Evolutionary conservation across 176 grass and related monocot species (phyloP), one percentile per base, ranked within the genome.

Genomic region (Eremochloa ophiuroides): DNA sequence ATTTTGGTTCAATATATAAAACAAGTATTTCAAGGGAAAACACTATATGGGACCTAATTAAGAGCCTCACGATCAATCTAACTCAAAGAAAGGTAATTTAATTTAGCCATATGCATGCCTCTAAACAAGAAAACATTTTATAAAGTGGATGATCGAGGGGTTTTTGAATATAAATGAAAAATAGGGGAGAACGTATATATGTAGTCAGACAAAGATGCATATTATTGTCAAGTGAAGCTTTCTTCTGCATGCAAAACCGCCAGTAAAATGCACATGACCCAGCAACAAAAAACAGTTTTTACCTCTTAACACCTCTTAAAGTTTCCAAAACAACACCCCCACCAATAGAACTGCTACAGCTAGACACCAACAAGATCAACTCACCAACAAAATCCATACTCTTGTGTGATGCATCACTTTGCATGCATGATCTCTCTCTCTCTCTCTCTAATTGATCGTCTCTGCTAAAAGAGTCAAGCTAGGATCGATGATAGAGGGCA

Each of bases 401-500:
- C 9, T 60, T 25, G 22, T 28, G 56, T 28, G 56, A 71, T 44
- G 82, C 34, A 83, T 53, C 62, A 48, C 74, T 30, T 18, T 70
- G 68, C 39, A 67, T 72, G 69, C 69, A 76, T 66, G 72, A 46
- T 85, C 40, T 60, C 30, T 79, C 34, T 42, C 44, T 25, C 67
- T 44, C 39, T 71, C 40, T 42, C 59, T 25, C 67, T 44, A 26
- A 46, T 25, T 71, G 16, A 43, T 30, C 16, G 43, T 71, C 69
- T 71, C 31, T 42, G 41, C 40, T 31, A 66, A 26, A 42, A 35
- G 59, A 74, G 44, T 74, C 40, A 68, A n/a, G n/a, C n/a, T 60
- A 78, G n/a, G 66, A 63, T 28, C n/a, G 79, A 89, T 76, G 65
- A 85, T n/a, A n/a, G 69, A 78, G 67, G 20, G 67, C 68, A 86